Evolutionary conservation across 495 filamentous ascomycete genomes (phyloP).

Genomic region (Copromyces sp.): DNA sequence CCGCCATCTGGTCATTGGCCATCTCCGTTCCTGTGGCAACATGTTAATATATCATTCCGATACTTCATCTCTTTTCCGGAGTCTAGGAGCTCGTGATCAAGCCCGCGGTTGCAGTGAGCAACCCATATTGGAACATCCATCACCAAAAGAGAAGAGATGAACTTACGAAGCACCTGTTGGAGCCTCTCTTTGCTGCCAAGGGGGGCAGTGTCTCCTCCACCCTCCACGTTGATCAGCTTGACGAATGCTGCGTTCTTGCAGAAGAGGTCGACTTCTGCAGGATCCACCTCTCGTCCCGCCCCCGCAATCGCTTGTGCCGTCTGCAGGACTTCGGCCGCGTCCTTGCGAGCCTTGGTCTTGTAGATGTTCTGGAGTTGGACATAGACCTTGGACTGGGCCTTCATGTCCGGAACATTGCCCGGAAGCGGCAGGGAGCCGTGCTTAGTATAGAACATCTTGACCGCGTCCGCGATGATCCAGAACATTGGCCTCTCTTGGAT

Average conservation of each 20-base stretch:
- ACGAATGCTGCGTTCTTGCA: conserved; percentile 94
- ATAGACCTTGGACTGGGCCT: conserved; percentile 87
- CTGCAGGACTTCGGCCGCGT: conserved; percentile 64
- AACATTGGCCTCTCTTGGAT: conserved; percentile 47
- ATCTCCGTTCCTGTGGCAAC: conserved; percentile 26
- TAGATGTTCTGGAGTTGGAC: conserved; percentile 88
- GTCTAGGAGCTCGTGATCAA: not conserved
- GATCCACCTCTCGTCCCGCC: conserved; percentile 44
- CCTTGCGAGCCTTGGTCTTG: conserved; percentile 75
- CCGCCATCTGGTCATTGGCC: conserved; percentile 32
- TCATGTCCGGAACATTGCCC: conserved; percentile 93
- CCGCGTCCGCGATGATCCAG: conserved; percentile 82
- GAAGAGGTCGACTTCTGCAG: conserved; percentile 80
- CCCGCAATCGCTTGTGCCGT: conserved; percentile 51
- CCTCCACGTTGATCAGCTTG: conserved; percentile 58
- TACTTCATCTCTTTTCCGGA: not conserved
- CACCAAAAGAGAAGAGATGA: not conserved
- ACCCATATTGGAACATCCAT: not conserved
- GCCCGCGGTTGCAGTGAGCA: not conserved
- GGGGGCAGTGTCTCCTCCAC: conserved; percentile 7
- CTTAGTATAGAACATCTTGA: conserved; percentile 60
- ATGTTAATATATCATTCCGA: conserved; percentile 5
- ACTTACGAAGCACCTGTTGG: conserved; percentile 25
- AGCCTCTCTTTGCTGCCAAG: conserved; percentile 17
- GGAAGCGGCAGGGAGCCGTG: conserved; percentile 71